These are phyloP conservation scores for Abrus pulchellus DNA, from an alignment of 306 rosid species.

Conservation along the genomic window DNA sequence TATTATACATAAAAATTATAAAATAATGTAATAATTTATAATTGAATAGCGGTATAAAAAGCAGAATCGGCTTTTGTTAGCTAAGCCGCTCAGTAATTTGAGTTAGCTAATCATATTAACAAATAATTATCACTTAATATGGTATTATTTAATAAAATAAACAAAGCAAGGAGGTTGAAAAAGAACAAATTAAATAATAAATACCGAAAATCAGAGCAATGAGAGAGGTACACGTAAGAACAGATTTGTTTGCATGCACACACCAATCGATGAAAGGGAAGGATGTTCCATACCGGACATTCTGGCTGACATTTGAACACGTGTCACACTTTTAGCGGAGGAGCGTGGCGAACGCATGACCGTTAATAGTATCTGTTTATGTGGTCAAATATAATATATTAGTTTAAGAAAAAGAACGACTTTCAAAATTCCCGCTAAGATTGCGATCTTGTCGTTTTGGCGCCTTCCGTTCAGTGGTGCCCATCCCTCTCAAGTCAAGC, in stretches of 20 bases:
- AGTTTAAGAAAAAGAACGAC: conserved; percentile 20
- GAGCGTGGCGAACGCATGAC: conserved; percentile 58
- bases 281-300: conserved; percentile 32
- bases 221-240: conserved; percentile 35
- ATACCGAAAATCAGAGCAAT: neutral
- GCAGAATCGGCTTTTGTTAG: neutral
- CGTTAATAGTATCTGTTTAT: conserved; percentile 33
- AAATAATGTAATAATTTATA: no score
- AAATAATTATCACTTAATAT: neutral
- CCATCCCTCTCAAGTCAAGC: neutral
- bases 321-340: conserved; percentile 12
- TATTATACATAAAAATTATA: no score
- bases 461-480: conserved; percentile 16
- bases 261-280: conserved; percentile 43
- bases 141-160: neutral
- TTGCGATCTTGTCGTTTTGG: conserved; percentile 36
- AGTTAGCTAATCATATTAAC: neutral
- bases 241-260: conserved; percentile 4
- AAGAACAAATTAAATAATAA: conserved; percentile 27
- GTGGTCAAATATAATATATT: neutral
- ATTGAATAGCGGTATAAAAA: no score
- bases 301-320: conserved; percentile 14
- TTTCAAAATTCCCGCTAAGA: conserved; percentile 69
- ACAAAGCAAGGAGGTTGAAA: neutral
- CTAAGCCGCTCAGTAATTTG: neutral